Conservation (phyloP, 371 early-diverging fungal species). For the Apophysomyces sp. region DNA sequence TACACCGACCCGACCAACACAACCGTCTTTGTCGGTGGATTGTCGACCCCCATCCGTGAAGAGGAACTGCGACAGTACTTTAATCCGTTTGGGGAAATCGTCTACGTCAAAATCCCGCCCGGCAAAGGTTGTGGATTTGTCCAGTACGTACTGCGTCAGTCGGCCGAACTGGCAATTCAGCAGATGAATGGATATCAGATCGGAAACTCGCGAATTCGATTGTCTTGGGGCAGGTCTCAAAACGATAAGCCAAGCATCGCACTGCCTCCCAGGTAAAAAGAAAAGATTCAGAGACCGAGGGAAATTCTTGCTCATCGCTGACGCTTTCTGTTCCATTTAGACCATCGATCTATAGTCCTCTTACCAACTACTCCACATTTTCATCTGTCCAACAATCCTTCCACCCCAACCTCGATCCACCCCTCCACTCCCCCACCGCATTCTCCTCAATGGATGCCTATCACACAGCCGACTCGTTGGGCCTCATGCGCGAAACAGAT, state of each 20-base stretch:
- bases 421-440: neutral
- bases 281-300: neutral
- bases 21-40: conserved; percentile 94
- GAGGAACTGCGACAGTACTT: conserved; percentile 82
- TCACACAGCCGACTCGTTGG: conserved; percentile 8
- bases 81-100: conserved; percentile 84
- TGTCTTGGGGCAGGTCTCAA: conserved; percentile 91
- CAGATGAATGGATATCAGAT: conserved; percentile 86
- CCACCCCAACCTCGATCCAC: neutral
- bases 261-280: neutral
- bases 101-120: conserved; percentile 89
- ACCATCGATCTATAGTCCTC: neutral
- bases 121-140: conserved; percentile 96
- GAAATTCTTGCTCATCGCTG: neutral
- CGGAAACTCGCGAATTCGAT: conserved; percentile 79
- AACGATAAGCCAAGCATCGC: conserved; percentile 30
- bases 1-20: conserved; percentile 79
- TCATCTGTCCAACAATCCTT: neutral
- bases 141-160: conserved; percentile 75
- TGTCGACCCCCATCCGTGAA: conserved; percentile 76
- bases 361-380: neutral
- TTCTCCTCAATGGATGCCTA: neutral
- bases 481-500: conserved; percentile 11
- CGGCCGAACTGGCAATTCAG: conserved; percentile 87
- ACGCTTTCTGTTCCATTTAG: neutral